A percentile compares a stretch with the other conserved stretches of the same genome.
These are phyloP conservation scores for Lachancea kluyveri DNA, from an alignment of 805 yeast species.

Conservation along the genomic window DNA sequence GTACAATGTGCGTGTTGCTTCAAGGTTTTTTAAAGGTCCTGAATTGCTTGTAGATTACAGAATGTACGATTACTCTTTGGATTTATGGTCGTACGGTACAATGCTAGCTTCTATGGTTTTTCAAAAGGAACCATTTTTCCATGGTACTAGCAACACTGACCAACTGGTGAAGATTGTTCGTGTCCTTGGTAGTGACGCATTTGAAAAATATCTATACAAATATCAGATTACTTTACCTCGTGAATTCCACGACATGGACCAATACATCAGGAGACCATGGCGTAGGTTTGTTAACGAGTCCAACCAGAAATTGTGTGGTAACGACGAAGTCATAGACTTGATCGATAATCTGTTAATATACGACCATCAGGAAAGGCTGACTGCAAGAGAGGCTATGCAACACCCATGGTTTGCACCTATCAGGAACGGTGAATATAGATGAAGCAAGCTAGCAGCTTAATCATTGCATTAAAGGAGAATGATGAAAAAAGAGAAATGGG, in stretches of 20 bases:
- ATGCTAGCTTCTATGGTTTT: conserved; percentile 87
- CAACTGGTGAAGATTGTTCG: conserved; percentile 86
- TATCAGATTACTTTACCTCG: conserved; percentile 65
- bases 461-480: no score
- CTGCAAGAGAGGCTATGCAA: conserved; percentile 83
- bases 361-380: conserved; percentile 83
- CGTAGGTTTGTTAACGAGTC: conserved; percentile 60
- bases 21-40: conserved; percentile 90
- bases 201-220: conserved; percentile 60
- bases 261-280: conserved; percentile 85
- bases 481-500: no score
- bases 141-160: conserved; percentile 86
- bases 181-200: conserved; percentile 79
- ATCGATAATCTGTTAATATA: conserved; percentile 73
- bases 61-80: conserved; percentile 86
- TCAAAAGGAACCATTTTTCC: conserved; percentile 87
- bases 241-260: conserved; percentile 74
- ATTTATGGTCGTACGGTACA: conserved; percentile 92
- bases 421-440: conserved; percentile 7
- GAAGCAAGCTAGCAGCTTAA: background rate
- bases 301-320: conserved; percentile 57
- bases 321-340: conserved; percentile 71
- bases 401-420: conserved; percentile 42
- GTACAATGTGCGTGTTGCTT: conserved; percentile 90
- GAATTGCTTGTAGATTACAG: conserved; percentile 81